phyloP scores from a whole-genome alignment of 306 rosid species.

The Vicia villosa region DNA sequence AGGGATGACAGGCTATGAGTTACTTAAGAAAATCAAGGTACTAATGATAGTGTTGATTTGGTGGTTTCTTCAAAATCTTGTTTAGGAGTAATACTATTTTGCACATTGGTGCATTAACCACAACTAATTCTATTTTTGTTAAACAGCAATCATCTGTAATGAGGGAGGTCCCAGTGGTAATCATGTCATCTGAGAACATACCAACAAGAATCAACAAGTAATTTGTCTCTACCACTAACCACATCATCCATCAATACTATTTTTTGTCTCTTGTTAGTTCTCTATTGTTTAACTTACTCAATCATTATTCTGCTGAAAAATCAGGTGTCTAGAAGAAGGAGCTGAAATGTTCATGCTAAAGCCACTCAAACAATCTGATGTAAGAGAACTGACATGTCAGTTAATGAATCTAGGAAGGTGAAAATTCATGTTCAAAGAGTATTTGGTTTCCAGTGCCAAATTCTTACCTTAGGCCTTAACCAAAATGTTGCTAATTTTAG shows the following conservation, averaged over 20 bases:
- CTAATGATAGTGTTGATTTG: not conserved
- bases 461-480: conserved; percentile 20
- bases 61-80: not conserved
- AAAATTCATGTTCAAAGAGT: conserved; percentile 9
- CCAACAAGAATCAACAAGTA: conserved; percentile 83
- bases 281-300: not conserved
- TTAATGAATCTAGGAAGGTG: conserved; percentile 62
- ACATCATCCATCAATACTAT: not conserved
- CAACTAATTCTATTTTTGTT: not conserved
- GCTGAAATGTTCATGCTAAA: conserved; percentile 92
- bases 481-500: conserved; percentile 33
- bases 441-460: conserved; percentile 6
- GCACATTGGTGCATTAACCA: not conserved
- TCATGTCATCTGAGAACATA: conserved; percentile 89
- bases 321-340: conserved; percentile 92
- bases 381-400: conserved; percentile 68
- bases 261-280: not conserved
- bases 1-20: conserved; percentile 94
- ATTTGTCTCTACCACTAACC: not conserved
- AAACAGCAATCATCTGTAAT: conserved; percentile 73
- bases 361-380: conserved; percentile 86
- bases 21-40: conserved; percentile 93
- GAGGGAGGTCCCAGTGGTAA: conserved; percentile 94
- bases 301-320: conserved; percentile 1
- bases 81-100: not conserved